phyloP scores from a whole-genome alignment of 345 rosid species.

The Linum tenue region DNA sequence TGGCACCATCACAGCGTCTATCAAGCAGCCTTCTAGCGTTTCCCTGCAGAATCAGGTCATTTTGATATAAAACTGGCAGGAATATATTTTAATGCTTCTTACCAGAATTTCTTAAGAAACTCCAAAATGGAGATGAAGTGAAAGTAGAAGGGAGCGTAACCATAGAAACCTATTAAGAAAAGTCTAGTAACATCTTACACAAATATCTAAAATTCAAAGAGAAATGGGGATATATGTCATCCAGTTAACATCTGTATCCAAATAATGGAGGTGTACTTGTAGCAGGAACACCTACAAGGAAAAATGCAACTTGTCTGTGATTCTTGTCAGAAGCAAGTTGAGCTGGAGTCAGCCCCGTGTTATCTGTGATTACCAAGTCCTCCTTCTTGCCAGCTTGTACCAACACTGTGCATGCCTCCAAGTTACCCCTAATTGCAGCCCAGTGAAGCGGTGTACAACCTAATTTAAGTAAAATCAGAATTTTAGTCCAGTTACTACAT shows the following conservation, averaged over 20 bases:
- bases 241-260: no score
- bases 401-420: slow-evolving; percentile 96
- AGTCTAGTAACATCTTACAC: no score
- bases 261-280: not conserved
- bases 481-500: not conserved
- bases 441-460: slow-evolving; percentile 98
- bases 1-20: slow-evolving; percentile 65
- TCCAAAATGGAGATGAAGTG: not conserved
- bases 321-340: slow-evolving; percentile 97
- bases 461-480: slow-evolving; percentile 17
- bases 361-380: slow-evolving; percentile 78
- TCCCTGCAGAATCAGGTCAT: slow-evolving; percentile 45
- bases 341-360: slow-evolving; percentile 91
- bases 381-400: slow-evolving; percentile 98
- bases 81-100: not conserved
- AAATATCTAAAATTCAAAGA: no score
- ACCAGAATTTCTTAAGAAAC: not conserved
- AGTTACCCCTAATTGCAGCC: slow-evolving; percentile 97
- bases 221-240: no score
- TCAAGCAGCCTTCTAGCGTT: slow-evolving; percentile 89
- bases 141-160: not conserved
- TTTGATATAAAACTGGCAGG: not conserved
- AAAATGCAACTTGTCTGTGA: slow-evolving; percentile 97
- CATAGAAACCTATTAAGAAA: not conserved
- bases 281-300: slow-evolving; percentile 76